Evolutionary conservation across 2,329 filamentous ascomycete genomes (phyloP).

Genomic region (Cordyceps fumosorosea): DNA sequence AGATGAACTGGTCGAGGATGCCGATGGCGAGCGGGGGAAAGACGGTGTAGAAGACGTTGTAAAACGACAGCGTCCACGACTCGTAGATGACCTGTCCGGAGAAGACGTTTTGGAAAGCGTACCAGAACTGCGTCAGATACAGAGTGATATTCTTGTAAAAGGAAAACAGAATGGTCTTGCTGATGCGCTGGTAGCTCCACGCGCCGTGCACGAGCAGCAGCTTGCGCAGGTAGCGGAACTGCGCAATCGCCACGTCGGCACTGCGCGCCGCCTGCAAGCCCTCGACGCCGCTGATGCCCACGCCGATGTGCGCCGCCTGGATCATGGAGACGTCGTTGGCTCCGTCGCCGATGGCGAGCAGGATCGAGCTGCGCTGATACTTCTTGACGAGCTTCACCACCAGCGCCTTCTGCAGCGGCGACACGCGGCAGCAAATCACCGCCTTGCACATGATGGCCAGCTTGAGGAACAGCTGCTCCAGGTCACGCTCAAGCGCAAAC

Average conservation of each 20-base stretch:
- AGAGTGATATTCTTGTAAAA: slow-evolving; percentile 99
- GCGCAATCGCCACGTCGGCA: slow-evolving; percentile 90
- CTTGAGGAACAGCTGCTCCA: slow-evolving; percentile 90
- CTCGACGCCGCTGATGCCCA: slow-evolving; percentile 95
- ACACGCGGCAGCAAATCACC: slow-evolving; percentile 97
- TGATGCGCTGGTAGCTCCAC: slow-evolving; percentile 96
- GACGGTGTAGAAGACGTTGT: slow-evolving; percentile 97
- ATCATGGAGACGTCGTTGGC: slow-evolving; percentile 99
- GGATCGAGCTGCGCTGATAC: slow-evolving; percentile 77
- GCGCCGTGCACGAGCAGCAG: slow-evolving; percentile 89
- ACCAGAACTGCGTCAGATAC: slow-evolving; percentile 99
- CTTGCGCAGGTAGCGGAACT: slow-evolving; percentile 93
- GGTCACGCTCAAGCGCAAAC: slow-evolving; percentile 83
- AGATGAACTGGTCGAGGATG: slow-evolving; percentile 97
- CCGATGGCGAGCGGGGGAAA: slow-evolving; percentile 89
- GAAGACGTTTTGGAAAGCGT: slow-evolving; percentile 96
- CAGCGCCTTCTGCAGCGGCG: slow-evolving; percentile 90
- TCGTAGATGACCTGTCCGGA: slow-evolving; percentile 98
- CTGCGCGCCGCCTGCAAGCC: slow-evolving; percentile 93
- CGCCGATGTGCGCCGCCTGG: slow-evolving; percentile 93
- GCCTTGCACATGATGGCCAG: slow-evolving; percentile 94
- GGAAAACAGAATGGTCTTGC: slow-evolving; percentile 94
- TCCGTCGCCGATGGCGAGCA: slow-evolving; percentile 93
- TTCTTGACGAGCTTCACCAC: slow-evolving; percentile 98
- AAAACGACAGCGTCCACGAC: slow-evolving; percentile 98